Evolutionary conservation across 345 rosid species (phyloP), one percentile per base, ranked within the genome.

Genomic region (Gynandropsis gynandra): DNA sequence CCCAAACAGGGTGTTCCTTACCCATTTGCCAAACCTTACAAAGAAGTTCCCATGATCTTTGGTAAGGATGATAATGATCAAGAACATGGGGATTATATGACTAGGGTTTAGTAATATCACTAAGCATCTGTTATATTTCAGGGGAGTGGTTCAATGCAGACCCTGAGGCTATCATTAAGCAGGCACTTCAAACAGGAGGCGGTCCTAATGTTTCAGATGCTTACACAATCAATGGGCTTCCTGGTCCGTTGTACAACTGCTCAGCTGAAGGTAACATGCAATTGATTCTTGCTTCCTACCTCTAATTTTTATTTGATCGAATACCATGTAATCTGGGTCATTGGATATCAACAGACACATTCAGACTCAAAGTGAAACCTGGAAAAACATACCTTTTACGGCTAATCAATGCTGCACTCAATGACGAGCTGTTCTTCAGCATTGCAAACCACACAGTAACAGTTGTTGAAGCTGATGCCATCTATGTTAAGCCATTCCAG

Each of bases 231-330:
- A 76, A 80, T 51, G 79, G 81, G 15, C 66, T 67, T 39, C 80
- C 81, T 5, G 90, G 90, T 13, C 83, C 80, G 3, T 49, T 79
- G 4, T 83, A 89, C 58, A 85, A 85, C 54, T 89, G 95, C 69
- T 83, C 93, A 1, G 69, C 79, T n/a, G 76, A 81, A 52, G 92
- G 87, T 84, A n/a, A 4, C 29, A 45, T 42, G 7, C 1, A 33
- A 3, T 15, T 18, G 49, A 58, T 7, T 31, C 29, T 38, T 37
- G 40, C 8, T 56, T 61, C 34, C 40, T 15, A 55, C 39, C 31
- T 31, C 49, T 52, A 52, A 18, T 21, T 12, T 14, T 33, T 41
- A 37, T 20, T 56, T 38, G 33, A 13, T 46, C n/a, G 47, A 39
- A 32, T 44, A 48, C 44, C 8, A 53, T 34, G 10, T 2, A 32